Conservation (phyloP, 2,329 filamentous ascomycete genomes). For the Nectriaceae sp. region DNA sequence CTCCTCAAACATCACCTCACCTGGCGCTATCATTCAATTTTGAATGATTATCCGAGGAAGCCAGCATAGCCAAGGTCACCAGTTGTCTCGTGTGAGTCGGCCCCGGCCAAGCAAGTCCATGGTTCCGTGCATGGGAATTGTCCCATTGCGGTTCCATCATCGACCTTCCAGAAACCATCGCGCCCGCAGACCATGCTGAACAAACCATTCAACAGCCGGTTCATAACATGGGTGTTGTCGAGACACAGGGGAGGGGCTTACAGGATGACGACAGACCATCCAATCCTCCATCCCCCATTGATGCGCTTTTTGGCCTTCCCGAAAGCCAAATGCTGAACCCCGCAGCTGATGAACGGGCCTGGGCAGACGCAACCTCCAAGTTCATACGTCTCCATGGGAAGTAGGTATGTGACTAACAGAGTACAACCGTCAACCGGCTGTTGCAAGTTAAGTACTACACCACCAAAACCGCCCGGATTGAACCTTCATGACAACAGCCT, state of each 20-base stretch:
- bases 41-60: neutral
- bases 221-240: neutral
- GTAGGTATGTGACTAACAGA: neutral
- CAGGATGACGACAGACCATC: neutral
- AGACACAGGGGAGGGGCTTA: neutral
- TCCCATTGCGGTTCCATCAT: neutral
- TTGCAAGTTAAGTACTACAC: neutral
- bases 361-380: neutral
- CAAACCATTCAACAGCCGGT: neutral
- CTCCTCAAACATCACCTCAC: neutral
- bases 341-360: neutral
- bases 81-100: neutral
- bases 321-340: neutral
- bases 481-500: constrained; percentile 22
- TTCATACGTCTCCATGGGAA: neutral
- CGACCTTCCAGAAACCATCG: neutral
- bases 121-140: neutral
- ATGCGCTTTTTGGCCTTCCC: neutral
- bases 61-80: neutral
- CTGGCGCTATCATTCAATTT: neutral
- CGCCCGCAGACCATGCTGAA: neutral
- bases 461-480: constrained; percentile 14
- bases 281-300: neutral
- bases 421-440: neutral
- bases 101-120: neutral